A percentile compares a stretch with the other conserved stretches of the same genome.
These are phyloP conservation scores for Diaporthe vexans DNA, from an alignment of 2,329 filamentous ascomycete species.

Conservation along the genomic window DNA sequence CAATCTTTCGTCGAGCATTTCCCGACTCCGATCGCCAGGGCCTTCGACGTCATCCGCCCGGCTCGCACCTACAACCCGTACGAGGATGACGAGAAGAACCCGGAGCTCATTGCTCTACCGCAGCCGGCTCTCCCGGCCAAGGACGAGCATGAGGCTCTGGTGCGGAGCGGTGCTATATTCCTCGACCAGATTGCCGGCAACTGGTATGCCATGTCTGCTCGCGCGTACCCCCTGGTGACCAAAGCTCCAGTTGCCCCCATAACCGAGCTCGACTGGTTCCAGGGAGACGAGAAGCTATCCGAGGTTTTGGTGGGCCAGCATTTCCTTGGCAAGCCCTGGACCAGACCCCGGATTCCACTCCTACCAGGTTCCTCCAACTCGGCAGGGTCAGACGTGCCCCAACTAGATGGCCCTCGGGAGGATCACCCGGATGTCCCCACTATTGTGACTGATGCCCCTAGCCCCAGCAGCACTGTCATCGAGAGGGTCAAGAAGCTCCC, in stretches of 20 bases:
- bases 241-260: constrained; percentile 68
- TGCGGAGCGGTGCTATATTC: constrained; percentile 78
- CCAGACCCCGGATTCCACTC: constrained; percentile 43
- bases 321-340: constrained; percentile 64
- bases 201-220: constrained; percentile 95
- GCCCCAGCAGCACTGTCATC: constrained; percentile 55
- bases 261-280: constrained; percentile 61
- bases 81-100: constrained; percentile 72
- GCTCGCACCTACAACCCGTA: constrained; percentile 14
- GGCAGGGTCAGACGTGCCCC: background rate
- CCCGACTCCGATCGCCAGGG: constrained; percentile 83
- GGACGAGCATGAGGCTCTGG: constrained; percentile 63
- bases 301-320: constrained; percentile 81
- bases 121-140: constrained; percentile 79
- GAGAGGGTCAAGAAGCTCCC: constrained; percentile 66
- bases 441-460: constrained; percentile 42
- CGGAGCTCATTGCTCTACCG: constrained; percentile 85
- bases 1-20: constrained; percentile 79
- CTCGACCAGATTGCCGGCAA: constrained; percentile 90
- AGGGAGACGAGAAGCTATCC: constrained; percentile 61
- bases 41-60: constrained; percentile 89
- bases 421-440: constrained; percentile 52
- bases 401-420: constrained; percentile 42
- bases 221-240: constrained; percentile 86
- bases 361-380: constrained; percentile 41